Conservation (phyloP, 176 grass and related monocot species). For the Zizania latifolia region DNA sequence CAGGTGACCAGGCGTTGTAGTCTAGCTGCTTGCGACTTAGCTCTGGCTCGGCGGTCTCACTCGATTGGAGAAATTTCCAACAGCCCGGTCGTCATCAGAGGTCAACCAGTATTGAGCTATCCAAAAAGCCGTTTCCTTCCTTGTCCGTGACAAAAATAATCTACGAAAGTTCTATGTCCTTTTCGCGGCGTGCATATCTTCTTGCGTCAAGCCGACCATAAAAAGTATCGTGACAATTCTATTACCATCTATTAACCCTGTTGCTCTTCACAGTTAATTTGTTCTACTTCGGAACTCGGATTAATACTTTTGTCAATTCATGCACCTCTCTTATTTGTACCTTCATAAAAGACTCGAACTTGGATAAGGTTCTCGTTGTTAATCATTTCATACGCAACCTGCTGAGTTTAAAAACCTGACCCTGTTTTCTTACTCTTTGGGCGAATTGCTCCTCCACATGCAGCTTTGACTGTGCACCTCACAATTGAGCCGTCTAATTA, state of each 20-base stretch:
- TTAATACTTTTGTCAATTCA: background rate
- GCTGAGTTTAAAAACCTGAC: background rate
- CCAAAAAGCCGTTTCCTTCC: background rate
- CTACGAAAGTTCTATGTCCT: background rate
- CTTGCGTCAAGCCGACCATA: background rate
- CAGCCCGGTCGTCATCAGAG: background rate
- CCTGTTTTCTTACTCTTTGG: background rate
- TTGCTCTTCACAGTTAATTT: background rate
- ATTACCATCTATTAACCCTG: background rate
- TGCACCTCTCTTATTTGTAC: background rate
- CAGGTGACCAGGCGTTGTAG: background rate
- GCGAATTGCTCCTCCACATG: background rate
- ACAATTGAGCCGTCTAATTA: background rate
- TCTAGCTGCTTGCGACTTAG: background rate
- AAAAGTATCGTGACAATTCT: background rate
- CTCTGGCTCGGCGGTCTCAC: constrained; percentile 1
- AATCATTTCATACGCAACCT: background rate
- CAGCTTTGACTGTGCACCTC: background rate
- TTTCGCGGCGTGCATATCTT: no score
- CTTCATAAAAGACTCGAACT: background rate
- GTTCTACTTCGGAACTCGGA: background rate
- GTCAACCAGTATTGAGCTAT: constrained; percentile 1
- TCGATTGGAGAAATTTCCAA: constrained; percentile 18
- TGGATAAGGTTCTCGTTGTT: background rate
- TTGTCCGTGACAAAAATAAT: background rate